Base-by-base conservation (phyloP, 306 rosid species). In the Senna tora region DNA sequence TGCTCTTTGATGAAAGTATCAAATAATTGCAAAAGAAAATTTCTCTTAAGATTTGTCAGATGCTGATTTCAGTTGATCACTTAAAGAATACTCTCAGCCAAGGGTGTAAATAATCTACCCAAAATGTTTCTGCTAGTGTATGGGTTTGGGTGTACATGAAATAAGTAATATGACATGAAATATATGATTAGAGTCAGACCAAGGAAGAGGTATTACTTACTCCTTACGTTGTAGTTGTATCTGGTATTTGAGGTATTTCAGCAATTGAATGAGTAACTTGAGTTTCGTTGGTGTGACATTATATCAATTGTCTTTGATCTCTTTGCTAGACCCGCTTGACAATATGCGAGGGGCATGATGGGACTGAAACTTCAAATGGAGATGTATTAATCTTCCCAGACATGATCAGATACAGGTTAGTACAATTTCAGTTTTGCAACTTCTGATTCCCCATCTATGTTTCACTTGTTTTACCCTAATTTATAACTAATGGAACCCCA, bases 301-400 rank as follows among this genome's bases (percentile, higher is more conserved):
- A 25, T 25, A 25, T 25, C 25, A 65, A 69, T 68, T 70, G n/a
- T 25, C 46, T 46, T 63, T 12, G 56, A 55, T 51, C 33, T 77
- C 60, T 75, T 78, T 66, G 71, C 32, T 81, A 93, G 98, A 93
- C 92, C 45, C 88, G 89, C 46, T 81, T 93, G 47, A 90, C 98
- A 14, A 93, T 93, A 72, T 93, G 97, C 3, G 97, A 93, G 87
- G 98, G 98, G 34, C 88, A 90, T 34, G 98, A 93, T 53, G 97
- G 94, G 58, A 88, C 97, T 20, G 97, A 93, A 81, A 93, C 96
- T 61, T 90, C 98, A 19, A 93, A 93, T 79, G 98, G 98, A 22
- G 98, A 93, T 84, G 94, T 93, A 67, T 83, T 93, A 75, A 93
- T 93, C 61, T 90, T 93, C 61, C 98, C 98, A 6, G 98, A 93